phyloP scores from a whole-genome alignment of 2,329 filamentous ascomycete genomes.

The Colletotrichum sp. region DNA sequence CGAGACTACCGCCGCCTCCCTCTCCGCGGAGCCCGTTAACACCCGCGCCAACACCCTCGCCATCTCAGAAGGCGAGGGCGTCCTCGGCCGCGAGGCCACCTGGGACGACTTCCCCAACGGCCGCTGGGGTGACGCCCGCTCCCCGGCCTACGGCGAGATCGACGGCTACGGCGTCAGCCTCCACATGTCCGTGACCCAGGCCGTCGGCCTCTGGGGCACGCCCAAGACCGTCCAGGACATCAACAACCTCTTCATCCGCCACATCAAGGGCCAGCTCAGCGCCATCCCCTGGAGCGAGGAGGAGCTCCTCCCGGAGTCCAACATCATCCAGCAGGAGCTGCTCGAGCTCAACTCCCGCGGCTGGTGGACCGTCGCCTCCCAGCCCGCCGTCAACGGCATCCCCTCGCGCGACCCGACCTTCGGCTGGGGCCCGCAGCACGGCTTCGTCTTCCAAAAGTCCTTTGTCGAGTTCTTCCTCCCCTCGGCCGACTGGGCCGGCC shows the following conservation, averaged over 20 bases:
- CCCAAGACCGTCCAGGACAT: slow-evolving; percentile 76
- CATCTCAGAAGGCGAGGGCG: slow-evolving; percentile 92
- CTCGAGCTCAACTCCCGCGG: slow-evolving; percentile 78
- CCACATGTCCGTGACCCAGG: slow-evolving; percentile 86
- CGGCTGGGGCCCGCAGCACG: slow-evolving; percentile 91
- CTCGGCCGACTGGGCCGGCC: slow-evolving; percentile 69
- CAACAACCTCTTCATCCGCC: slow-evolving; percentile 78
- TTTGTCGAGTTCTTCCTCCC: slow-evolving; percentile 97
- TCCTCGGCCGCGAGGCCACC: slow-evolving; percentile 89
- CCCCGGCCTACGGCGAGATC: slow-evolving; percentile 93
- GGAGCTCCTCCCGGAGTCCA: slow-evolving; percentile 82
- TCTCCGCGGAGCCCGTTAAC: slow-evolving; percentile 73
- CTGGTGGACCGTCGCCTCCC: slow-evolving; percentile 97
- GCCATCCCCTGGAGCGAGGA: slow-evolving; percentile 96
- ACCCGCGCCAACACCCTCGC: slow-evolving; percentile 84
- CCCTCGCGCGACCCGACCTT: slow-evolving; percentile 79
- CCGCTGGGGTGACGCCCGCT: slow-evolving; percentile 91
- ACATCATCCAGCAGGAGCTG: slow-evolving; percentile 78
- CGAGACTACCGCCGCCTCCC: slow-evolving; percentile 78
- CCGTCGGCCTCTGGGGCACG: slow-evolving; percentile 83
- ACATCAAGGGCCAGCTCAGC: slow-evolving; percentile 78
- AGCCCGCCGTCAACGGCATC: slow-evolving; percentile 90
- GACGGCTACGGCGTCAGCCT: slow-evolving; percentile 98
- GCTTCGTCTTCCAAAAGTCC: slow-evolving; percentile 97
- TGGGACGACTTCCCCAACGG: slow-evolving; percentile 99